phyloP scores from a whole-genome alignment of 352 stramenopile species.

The Plasmopara halstedii region DNA sequence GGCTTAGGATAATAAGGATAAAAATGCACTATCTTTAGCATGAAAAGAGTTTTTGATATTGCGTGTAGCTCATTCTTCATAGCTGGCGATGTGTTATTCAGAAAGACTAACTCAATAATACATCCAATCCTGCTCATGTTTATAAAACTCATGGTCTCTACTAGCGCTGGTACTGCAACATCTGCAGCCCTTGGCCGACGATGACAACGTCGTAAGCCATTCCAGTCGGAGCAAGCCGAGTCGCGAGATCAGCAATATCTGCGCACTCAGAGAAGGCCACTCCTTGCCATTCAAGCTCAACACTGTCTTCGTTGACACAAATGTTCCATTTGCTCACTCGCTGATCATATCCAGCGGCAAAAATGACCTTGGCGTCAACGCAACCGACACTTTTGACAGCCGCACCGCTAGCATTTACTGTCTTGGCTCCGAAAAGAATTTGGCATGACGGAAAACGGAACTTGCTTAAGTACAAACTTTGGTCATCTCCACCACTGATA shows the following conservation, averaged over 20 bases:
- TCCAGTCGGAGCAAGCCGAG: constrained; percentile 12
- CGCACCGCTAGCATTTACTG: constrained; percentile 68
- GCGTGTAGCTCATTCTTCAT: constrained; percentile 23
- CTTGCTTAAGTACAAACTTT: constrained; percentile 47
- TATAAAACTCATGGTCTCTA: constrained; percentile 5
- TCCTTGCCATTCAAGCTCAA: constrained; percentile 39
- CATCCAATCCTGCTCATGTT: constrained; percentile 28
- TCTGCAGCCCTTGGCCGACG: constrained; percentile 75
- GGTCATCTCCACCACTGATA: constrained; percentile 77
- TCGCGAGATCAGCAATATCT: constrained; percentile 62
- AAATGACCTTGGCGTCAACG: constrained; percentile 31
- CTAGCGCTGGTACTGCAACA: constrained; percentile 30
- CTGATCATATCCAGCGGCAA: constrained; percentile 78
- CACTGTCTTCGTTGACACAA: constrained; percentile 1
- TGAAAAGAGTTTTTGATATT: constrained; percentile 27
- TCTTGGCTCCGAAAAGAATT: constrained; percentile 22
- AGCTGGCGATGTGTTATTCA: constrained; percentile 28
- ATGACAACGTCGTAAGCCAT: constrained; percentile 37
- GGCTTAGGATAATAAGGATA: constrained; percentile 1
- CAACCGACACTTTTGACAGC: constrained; percentile 67
- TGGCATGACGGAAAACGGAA: constrained; percentile 29
- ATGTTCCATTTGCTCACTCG: constrained; percentile 68
- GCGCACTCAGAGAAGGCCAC: constrained; percentile 70
- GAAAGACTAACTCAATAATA: constrained; percentile 29
- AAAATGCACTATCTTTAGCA: constrained; percentile 2